A percentile compares a stretch with the other conserved stretches of the same genome.
Conservation (phyloP, 192 early-diverging fungal genomes). For the Spinellus fusiger region DNA sequence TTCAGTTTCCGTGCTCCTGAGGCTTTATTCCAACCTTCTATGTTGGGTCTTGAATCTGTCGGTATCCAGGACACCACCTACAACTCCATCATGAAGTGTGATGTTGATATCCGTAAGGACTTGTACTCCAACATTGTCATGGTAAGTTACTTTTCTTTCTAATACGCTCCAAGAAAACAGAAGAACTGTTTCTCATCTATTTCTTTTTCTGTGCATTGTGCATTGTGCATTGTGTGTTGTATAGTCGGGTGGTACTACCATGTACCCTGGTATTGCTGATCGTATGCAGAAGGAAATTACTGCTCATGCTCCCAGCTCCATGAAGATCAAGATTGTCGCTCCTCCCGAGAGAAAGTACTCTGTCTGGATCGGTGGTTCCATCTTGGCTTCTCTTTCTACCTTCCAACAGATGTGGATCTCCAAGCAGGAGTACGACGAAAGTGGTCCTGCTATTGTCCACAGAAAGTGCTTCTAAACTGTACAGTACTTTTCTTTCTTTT, state of each 20-base stretch:
- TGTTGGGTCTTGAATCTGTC: conserved; percentile 83
- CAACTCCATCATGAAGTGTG: conserved; percentile 96
- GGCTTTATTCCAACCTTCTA: conserved; percentile 94
- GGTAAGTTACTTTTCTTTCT: not conserved
- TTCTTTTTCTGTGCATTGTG: too few species aligned
- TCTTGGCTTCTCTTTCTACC: conserved; percentile 93
- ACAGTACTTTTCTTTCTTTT: not conserved
- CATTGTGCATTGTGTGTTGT: not conserved
- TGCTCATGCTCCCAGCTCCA: conserved; percentile 87
- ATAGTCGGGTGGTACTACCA: conserved; percentile 78
- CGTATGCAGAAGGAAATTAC: conserved; percentile 98
- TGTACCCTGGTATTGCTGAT: conserved; percentile 97
- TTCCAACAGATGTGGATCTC: conserved; percentile 99
- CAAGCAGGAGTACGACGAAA: conserved; percentile 58
- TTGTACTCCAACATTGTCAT: conserved; percentile 62
- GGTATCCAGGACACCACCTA: conserved; percentile 98
- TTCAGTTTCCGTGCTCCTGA: conserved; percentile 89
- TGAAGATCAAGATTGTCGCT: conserved; percentile 98
- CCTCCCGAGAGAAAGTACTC: conserved; percentile 99
- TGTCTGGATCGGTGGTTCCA: conserved; percentile 99
- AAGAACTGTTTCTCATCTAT: too few species aligned
- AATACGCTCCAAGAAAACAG: too few species aligned
- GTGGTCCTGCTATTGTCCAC: conserved; percentile 29
- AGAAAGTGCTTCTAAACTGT: conserved; percentile 27
- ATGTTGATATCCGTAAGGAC: conserved; percentile 94